phyloP scores from a whole-genome alignment of 441 rosid species.

The Geranium incanum region DNA sequence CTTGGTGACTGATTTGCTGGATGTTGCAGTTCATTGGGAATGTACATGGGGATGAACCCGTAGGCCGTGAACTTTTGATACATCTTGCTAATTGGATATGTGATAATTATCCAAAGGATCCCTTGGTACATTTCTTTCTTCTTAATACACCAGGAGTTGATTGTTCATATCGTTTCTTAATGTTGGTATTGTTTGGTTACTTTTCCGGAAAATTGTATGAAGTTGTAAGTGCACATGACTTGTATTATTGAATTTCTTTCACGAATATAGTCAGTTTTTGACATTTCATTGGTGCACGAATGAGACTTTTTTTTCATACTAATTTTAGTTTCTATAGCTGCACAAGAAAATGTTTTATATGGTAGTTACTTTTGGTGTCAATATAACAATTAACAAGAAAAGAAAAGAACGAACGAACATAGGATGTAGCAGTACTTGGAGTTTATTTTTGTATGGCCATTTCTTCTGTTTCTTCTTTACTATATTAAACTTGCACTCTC shows the following conservation, averaged over 20 bases:
- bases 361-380: not conserved
- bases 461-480: not conserved
- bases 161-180: slow-evolving; percentile 9
- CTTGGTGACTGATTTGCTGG: slow-evolving; percentile 21
- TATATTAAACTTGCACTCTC: not conserved
- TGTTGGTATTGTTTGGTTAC: not conserved
- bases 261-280: not conserved
- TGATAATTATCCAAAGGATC: slow-evolving; percentile 62
- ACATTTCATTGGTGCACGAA: not conserved
- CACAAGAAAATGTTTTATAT: not conserved
- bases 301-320: not conserved
- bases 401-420: not conserved
- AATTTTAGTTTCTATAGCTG: not conserved
- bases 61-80: slow-evolving; percentile 75
- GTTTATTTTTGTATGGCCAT: not conserved
- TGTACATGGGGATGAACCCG: slow-evolving; percentile 96
- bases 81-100: slow-evolving; percentile 90
- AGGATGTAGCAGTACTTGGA: not conserved
- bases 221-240: not conserved
- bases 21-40: slow-evolving; percentile 74
- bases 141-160: slow-evolving; percentile 10
- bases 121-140: slow-evolving; percentile 51
- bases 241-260: not conserved
- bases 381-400: not conserved
- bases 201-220: not conserved